Conservation (phyloP, 2,329 filamentous ascomycete genomes). For the Coleophoma cylindrospora region DNA sequence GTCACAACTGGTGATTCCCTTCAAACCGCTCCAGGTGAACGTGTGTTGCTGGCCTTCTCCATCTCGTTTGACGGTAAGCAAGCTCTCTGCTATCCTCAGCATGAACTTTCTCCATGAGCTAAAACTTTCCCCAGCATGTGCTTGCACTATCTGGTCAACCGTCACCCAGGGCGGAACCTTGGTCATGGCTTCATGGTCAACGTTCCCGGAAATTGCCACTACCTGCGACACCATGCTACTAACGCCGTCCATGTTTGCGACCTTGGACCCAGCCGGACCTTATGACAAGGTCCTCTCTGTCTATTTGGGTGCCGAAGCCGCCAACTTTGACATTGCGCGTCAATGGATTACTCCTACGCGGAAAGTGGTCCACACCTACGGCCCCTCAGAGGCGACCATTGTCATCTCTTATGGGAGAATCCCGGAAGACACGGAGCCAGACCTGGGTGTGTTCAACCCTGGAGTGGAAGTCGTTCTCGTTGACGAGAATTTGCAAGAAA, state of each 20-base stretch:
- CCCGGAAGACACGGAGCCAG: not conserved
- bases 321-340: constrained; percentile 2
- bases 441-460: constrained; percentile 6
- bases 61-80: too few species aligned
- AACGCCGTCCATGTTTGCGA: constrained; percentile 1
- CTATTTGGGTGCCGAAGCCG: constrained; percentile 10
- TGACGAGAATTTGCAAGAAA: constrained; percentile 1
- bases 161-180: constrained; percentile 12
- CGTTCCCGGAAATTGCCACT: not conserved
- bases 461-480: not conserved
- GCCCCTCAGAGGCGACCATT: constrained; percentile 12
- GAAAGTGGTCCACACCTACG: constrained; percentile 12
- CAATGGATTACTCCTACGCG: constrained; percentile 4
- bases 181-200: not conserved
- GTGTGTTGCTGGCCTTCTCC: too few species aligned
- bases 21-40: too few species aligned
- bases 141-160: constrained; percentile 10
- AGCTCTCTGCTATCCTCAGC: too few species aligned
- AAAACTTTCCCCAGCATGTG: too few species aligned
- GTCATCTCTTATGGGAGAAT: not conserved
- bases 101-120: too few species aligned
- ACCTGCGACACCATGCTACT: not conserved
- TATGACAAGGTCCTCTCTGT: constrained; percentile 4
- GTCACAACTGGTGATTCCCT: too few species aligned
- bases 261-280: constrained; percentile 2